Evolutionary conservation across 768 basidiomycete genomes (phyloP), one percentile per base, ranked within the genome.

Genomic region (Scleroderma citrinum): DNA sequence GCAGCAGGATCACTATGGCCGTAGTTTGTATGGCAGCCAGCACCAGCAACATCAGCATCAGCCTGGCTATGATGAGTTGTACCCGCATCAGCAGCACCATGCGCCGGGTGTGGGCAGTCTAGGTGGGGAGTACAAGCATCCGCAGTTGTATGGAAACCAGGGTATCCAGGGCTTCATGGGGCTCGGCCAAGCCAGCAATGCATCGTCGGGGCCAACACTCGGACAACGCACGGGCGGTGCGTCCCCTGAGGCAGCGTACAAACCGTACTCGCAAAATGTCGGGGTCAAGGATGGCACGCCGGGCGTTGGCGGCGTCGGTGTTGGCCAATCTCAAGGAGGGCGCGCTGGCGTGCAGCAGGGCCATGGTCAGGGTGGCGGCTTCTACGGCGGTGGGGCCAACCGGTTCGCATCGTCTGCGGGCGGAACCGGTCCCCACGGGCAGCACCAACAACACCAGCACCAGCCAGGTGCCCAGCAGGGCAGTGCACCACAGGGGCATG

Each of bases 171-270:
- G 81, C 40, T 85, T 86, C 60, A 83, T 85, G 76, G 80, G 82
- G 17, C 76, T 83, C 14, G 74, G 81, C 48, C 73, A 77, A 48
- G 61, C 66, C 19, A 64, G 63, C 5, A 54, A 65, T 6, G 58
- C 74, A 0, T 62, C 74, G 19, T 70, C 74, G 32, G 82, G 76
- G 4, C 76, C 77, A 11, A 70, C 70, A 23, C 64, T 74, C 30
- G 67, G 68, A 20, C 71, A 75, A 47, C 72, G 75, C 14, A 51
- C 49, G 30, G 71, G 73, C 17, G 78, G 75, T 30, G 71, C 73
- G 13, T 87, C 85, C 6, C 86, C 87, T 1, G 87, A 89, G 65
- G 69, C 80, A 7, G 69, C 83, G 14, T 89, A 87, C 69, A 89
- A 90, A 61, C 82, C 85, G 11, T 89, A 88, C 59, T 78, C 76